phyloP scores from a whole-genome alignment of 2,329 filamentous ascomycete species.

The Arthrobotrys musiformis region DNA sequence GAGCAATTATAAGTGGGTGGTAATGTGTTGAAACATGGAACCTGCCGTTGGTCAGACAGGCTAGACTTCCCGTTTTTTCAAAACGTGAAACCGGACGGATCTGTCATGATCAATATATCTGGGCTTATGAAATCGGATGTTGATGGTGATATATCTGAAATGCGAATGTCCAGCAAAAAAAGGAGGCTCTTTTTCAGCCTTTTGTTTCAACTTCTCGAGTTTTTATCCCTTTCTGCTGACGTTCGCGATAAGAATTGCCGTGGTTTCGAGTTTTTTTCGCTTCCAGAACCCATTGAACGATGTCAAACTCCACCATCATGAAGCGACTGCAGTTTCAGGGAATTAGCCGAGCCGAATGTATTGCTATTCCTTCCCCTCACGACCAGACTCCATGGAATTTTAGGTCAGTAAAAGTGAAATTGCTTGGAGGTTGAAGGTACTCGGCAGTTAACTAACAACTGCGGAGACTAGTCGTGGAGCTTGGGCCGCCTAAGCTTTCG shows the following conservation, averaged over 20 bases:
- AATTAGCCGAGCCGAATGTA: constrained; percentile 48
- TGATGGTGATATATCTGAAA: constrained; percentile 23
- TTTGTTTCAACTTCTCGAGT: neutral
- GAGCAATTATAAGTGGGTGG: no score
- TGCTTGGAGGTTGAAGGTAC: constrained; percentile 24
- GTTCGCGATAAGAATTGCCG: constrained; percentile 18
- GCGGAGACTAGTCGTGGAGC: no score
- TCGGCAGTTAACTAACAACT: no score
- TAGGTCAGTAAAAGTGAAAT: no score
- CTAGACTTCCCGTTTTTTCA: neutral
- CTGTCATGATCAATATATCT: neutral
- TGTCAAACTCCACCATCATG: constrained; percentile 32
- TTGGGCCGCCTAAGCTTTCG: no score
- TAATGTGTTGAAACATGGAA: constrained; percentile 5
- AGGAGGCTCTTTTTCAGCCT: constrained; percentile 18
- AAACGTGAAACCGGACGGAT: neutral
- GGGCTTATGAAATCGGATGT: constrained; percentile 14
- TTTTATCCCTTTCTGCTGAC: neutral
- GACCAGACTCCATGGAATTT: no score
- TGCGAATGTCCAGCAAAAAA: no score
- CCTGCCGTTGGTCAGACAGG: neutral
- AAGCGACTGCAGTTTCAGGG: constrained; percentile 52
- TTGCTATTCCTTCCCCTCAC: constrained; percentile 24
- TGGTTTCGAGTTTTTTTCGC: constrained; percentile 10
- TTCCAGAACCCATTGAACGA: constrained; percentile 25